phyloP scores from a whole-genome alignment of 192 early-diverging fungal genomes.

The Backusella liffmaniae region DNA sequence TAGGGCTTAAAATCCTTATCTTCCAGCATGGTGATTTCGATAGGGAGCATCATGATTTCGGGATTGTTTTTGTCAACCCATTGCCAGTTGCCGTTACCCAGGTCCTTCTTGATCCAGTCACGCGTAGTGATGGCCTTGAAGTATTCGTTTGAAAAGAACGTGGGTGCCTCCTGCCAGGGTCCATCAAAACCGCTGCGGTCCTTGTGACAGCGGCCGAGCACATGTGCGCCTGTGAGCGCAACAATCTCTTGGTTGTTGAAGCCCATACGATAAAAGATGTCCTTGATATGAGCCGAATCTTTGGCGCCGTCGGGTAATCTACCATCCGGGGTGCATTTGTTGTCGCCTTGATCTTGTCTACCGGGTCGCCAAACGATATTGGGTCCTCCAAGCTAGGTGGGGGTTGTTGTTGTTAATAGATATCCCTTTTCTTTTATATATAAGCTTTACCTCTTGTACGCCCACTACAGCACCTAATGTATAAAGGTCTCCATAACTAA shows the following conservation, averaged over 20 bases:
- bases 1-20: slow-evolving; percentile 72
- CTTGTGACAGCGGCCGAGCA: slow-evolving; percentile 74
- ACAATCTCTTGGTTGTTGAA: slow-evolving; percentile 83
- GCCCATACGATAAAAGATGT: slow-evolving; percentile 80
- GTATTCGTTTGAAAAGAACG: slow-evolving; percentile 86
- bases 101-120: slow-evolving; percentile 75
- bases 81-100: slow-evolving; percentile 78
- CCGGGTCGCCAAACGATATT: slow-evolving; percentile 73
- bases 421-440: not conserved
- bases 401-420: too few relatives aligned
- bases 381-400: slow-evolving; percentile 61
- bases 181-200: slow-evolving; percentile 78
- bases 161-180: slow-evolving; percentile 90
- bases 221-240: slow-evolving; percentile 76
- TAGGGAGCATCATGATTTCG: slow-evolving; percentile 62
- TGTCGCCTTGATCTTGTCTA: slow-evolving; percentile 47
- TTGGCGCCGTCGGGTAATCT: slow-evolving; percentile 74
- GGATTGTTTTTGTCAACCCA: slow-evolving; percentile 78
- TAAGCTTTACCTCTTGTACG: slow-evolving; percentile 60
- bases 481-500: slow-evolving; percentile 85
- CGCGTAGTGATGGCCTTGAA: slow-evolving; percentile 77
- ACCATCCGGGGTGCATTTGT: slow-evolving; percentile 66
- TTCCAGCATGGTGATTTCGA: slow-evolving; percentile 49
- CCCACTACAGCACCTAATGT: slow-evolving; percentile 76
- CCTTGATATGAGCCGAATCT: slow-evolving; percentile 65